Conservation (phyloP, 2,329 filamentous ascomycete species). For the Aspergillus brunneoviolaceus region DNA sequence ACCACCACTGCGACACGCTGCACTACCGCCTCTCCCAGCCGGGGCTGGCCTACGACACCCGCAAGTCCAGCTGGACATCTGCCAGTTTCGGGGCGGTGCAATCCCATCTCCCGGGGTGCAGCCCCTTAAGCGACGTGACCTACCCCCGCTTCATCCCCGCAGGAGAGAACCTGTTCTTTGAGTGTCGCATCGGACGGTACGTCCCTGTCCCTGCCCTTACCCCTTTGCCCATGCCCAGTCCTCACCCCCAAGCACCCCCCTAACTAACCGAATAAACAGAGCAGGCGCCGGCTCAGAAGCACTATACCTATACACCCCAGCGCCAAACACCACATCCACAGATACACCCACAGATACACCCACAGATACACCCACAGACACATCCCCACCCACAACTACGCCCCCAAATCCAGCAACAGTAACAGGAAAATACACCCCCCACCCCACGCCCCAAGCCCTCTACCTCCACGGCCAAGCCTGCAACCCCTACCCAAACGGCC, state of each 20-base stretch:
- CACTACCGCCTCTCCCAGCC: conserved; percentile 1
- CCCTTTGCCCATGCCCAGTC: neutral
- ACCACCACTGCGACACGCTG: conserved; percentile 3
- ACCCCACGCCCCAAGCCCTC: neutral
- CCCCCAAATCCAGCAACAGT: neutral
- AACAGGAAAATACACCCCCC: neutral
- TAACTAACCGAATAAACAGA: neutral
- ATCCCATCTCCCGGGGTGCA: conserved; percentile 1
- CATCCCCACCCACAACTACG: neutral
- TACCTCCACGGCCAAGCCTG: neutral
- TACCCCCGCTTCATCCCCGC: conserved; percentile 1
- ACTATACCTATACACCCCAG: neutral
- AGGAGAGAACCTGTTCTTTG: neutral
- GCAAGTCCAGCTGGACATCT: neutral
- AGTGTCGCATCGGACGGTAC: conserved; percentile 3
- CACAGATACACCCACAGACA: too few relatives aligned
- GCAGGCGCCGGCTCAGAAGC: conserved; percentile 5
- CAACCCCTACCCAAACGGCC: conserved; percentile 1
- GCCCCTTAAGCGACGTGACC: neutral
- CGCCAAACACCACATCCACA: neutral
- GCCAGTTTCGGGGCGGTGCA: neutral
- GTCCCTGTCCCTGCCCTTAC: neutral
- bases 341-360: neutral
- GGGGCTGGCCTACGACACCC: neutral
- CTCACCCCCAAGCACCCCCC: neutral